phyloP scores from a whole-genome alignment of 2,329 filamentous ascomycete species.

The Achaetomium macrosporum region DNA sequence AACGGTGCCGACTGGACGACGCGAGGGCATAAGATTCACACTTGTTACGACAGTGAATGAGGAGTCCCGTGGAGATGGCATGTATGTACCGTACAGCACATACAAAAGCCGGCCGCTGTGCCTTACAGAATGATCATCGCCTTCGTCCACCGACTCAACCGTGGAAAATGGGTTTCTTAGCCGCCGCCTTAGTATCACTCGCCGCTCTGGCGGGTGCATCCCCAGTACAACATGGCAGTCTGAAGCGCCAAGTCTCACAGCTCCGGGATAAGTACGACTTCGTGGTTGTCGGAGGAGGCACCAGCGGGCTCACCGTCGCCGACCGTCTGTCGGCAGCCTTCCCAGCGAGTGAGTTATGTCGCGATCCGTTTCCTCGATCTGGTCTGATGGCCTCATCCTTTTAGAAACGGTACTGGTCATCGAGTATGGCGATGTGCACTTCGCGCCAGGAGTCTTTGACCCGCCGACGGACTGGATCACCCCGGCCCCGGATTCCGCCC shows the following conservation, averaged over 20 bases:
- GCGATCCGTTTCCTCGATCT: constrained; percentile 6
- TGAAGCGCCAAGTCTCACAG: constrained; percentile 25
- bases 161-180: constrained; percentile 5
- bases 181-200: constrained; percentile 7
- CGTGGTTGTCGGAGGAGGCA: constrained; percentile 30
- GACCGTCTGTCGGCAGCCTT: constrained; percentile 30
- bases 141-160: not conserved
- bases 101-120: no score
- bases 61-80: no score
- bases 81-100: no score
- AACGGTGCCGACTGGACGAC: no score
- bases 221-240: not conserved
- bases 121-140: no score
- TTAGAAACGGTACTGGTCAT: constrained; percentile 21
- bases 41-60: no score
- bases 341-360: constrained; percentile 27
- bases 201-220: constrained; percentile 4
- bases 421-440: constrained; percentile 24
- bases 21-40: no score
- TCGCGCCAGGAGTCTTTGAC: constrained; percentile 22
- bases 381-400: not conserved
- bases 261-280: constrained; percentile 29
- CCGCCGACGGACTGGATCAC: constrained; percentile 23
- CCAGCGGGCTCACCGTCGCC: constrained; percentile 31
- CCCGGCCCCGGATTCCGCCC: not conserved